Conservation (phyloP, 2,329 filamentous ascomycete genomes). For the Fusarium sp. region DNA sequence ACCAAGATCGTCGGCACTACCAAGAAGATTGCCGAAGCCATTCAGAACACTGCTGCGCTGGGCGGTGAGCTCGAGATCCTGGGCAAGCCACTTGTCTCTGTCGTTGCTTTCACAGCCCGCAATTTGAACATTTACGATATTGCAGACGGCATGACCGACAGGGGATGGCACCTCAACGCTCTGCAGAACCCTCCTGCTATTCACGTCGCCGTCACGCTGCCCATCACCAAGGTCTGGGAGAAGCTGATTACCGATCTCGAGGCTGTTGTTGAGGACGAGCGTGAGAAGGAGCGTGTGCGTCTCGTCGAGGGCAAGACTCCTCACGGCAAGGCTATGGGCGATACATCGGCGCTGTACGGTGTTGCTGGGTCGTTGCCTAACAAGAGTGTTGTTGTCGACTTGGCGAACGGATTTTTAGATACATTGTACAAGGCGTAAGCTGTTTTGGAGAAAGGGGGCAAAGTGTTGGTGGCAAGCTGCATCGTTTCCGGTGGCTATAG, state of each 20-base stretch:
- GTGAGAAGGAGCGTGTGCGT: slow-evolving; percentile 84
- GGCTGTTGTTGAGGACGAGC: slow-evolving; percentile 78
- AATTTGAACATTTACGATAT: slow-evolving; percentile 95
- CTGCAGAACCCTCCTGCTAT: slow-evolving; percentile 93
- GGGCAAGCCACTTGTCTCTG: slow-evolving; percentile 88
- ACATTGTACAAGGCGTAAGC: slow-evolving; percentile 87
- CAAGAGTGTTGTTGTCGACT: slow-evolving; percentile 92
- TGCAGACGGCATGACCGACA: slow-evolving; percentile 86
- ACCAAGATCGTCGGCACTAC: slow-evolving; percentile 89
- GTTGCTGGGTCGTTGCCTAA: slow-evolving; percentile 96
- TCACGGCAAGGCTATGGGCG: slow-evolving; percentile 79
- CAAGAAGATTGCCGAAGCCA: slow-evolving; percentile 84
- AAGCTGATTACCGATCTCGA: slow-evolving; percentile 82
- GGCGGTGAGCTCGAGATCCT: slow-evolving; percentile 83
- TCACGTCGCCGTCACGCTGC: slow-evolving; percentile 93
- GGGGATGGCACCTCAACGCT: slow-evolving; percentile 96
- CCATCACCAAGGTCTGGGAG: slow-evolving; percentile 86
- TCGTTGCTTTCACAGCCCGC: slow-evolving; percentile 88
- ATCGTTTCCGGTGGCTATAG: slow-evolving; percentile 3
- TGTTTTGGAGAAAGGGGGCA: slow-evolving; percentile 6
- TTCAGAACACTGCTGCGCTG: slow-evolving; percentile 79
- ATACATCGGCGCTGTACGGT: slow-evolving; percentile 92
- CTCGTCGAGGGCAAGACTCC: slow-evolving; percentile 77
- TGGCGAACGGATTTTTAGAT: slow-evolving; percentile 93
- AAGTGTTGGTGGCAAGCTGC: slow-evolving; percentile 6